Base-by-base conservation (phyloP, 768 basidiomycete species). In the Calvatia gigantea region DNA sequence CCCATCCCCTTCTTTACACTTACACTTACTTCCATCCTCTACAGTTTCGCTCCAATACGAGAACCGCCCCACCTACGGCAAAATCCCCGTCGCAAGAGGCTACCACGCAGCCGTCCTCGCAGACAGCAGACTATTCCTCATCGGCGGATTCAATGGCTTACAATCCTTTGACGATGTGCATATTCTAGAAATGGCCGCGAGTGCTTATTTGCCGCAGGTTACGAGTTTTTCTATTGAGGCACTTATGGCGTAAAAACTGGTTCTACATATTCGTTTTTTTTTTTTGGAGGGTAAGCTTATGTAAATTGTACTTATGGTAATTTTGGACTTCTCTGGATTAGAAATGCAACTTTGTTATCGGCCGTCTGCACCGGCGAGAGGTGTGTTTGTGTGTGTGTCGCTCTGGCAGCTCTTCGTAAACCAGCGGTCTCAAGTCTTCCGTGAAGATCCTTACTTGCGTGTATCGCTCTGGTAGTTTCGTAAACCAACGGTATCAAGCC, bases 131-230 rank as follows among this genome's bases (percentile, higher is more conserved):
- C 66, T 97, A 2, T 91, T 94, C 69, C 69, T 95, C 31, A 87
- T 94, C 62, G 94, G 95, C 28, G 95, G 94, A 47, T 89, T 87
- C 63, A 93, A 95, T 42, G 94, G 94, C 1, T 81, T 80, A 47
- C 84, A 84, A 15, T 85, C 89, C 2, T 94, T 84, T 63, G 91
- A 94, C 61, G 94, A 96, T 70, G 85, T 94, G 33, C 81, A 88
- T 69, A 79, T 89, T 35, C 75, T 97, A 42, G 94, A 98, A 64
- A 77, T 96, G 31, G 91, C 91, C 3, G 91, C 88, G 8, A 82
- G 86, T 4, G 93, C 91, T 33, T 97, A 95, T 70, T 73, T 96
- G 19, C 92, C 94, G 0, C 94, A 96, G 67, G 91, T 94, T 8
- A 91, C 88, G 58, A 86, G 85, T 67, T 88, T 87, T 64, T 75